phyloP scores from a whole-genome alignment of 441 rosid species.

The Geranium incanum region DNA sequence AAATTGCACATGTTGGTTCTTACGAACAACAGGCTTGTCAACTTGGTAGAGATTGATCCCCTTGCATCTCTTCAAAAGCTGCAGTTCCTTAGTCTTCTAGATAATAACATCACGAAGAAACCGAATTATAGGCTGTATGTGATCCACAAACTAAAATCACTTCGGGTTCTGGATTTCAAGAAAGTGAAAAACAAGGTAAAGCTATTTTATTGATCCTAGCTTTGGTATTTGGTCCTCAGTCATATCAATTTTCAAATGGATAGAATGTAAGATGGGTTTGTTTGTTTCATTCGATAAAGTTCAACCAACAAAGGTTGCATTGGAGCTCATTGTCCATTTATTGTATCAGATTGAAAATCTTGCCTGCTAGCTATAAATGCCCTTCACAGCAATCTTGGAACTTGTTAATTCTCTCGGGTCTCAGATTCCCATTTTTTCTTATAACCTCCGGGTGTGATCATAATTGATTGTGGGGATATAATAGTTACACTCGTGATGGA shows the following conservation, averaged over 20 bases:
- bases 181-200: slow-evolving; percentile 85
- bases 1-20: slow-evolving; percentile 80
- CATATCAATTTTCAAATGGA: slow-evolving; percentile 2
- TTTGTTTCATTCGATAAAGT: neutral
- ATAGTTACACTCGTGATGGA: too few relatives aligned
- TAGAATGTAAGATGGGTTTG: neutral
- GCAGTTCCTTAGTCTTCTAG: slow-evolving; percentile 81
- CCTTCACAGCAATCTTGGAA: neutral
- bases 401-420: neutral
- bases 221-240: neutral
- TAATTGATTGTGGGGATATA: too few relatives aligned
- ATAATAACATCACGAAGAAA: slow-evolving; percentile 79
- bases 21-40: slow-evolving; percentile 91
- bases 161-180: slow-evolving; percentile 85
- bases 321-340: neutral
- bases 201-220: slow-evolving; percentile 11
- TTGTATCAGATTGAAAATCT: neutral
- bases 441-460: too few relatives aligned
- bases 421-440: neutral
- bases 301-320: neutral
- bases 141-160: slow-evolving; percentile 75
- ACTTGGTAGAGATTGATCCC: slow-evolving; percentile 94
- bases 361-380: neutral
- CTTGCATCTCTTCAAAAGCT: slow-evolving; percentile 76
- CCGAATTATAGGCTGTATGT: slow-evolving; percentile 86